These are phyloP conservation scores for Agarophyton chilense DNA, from an alignment of 23 red algal species.

Conservation along the genomic window DNA sequence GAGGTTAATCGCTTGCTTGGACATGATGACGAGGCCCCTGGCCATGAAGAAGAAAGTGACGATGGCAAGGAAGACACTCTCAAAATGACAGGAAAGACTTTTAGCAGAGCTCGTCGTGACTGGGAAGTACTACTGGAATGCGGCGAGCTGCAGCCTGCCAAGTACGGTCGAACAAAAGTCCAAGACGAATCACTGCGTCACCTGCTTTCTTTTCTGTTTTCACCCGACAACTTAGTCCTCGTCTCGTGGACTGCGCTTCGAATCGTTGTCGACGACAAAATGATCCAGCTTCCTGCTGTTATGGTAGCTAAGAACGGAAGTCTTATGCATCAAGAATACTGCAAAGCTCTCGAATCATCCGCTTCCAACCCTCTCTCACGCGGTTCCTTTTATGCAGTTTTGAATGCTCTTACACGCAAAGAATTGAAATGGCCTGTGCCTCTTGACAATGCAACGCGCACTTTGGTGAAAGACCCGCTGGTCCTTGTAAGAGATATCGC, in stretches of 20 bases:
- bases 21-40: slow-evolving; percentile 1
- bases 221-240: slow-evolving; percentile 22
- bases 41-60: slow-evolving; percentile 25
- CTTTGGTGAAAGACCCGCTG: slow-evolving; percentile 42
- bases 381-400: slow-evolving; percentile 45
- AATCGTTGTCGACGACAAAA: slow-evolving; percentile 43
- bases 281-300: slow-evolving; percentile 26
- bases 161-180: slow-evolving; percentile 57
- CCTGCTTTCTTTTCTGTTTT: slow-evolving; percentile 36
- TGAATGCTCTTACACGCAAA: slow-evolving; percentile 35
- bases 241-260: slow-evolving; percentile 40
- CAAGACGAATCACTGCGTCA: slow-evolving; percentile 36
- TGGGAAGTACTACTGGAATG: slow-evolving; percentile 40
- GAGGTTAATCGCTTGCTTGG: slow-evolving; percentile 57
- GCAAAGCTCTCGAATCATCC: slow-evolving; percentile 2
- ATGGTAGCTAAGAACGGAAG: slow-evolving; percentile 43
- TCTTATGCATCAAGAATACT: slow-evolving; percentile 41
- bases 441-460: slow-evolving; percentile 36
- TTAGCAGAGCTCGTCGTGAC: slow-evolving; percentile 38
- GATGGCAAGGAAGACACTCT: slow-evolving; percentile 43
- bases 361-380: slow-evolving; percentile 29
- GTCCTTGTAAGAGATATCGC: slow-evolving; percentile 34
- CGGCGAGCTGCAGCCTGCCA: slow-evolving; percentile 46
- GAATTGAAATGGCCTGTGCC: slow-evolving; percentile 27
- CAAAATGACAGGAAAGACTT: slow-evolving; percentile 40